Conservation (phyloP, 768 basidiomycete species). For the Antrodiella citrinella region DNA sequence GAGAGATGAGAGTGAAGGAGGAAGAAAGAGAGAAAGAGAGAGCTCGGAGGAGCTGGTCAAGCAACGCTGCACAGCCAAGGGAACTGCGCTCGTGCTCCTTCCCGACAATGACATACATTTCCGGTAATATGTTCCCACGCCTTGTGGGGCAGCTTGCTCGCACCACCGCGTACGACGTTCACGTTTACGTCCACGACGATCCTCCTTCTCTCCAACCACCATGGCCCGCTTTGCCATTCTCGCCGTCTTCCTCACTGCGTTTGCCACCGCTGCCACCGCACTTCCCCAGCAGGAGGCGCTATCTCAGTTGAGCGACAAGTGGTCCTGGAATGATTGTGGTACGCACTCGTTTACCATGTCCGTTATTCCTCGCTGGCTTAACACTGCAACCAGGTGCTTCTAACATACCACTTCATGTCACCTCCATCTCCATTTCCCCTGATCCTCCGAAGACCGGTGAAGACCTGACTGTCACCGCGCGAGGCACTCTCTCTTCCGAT, state of each 20-base stretch:
- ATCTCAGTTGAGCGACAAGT: constrained; percentile 13
- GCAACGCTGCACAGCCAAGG: not conserved
- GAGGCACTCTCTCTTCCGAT: too few relatives aligned
- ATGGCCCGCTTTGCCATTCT: constrained; percentile 21
- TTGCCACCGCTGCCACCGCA: constrained; percentile 18
- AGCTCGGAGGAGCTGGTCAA: constrained; percentile 2
- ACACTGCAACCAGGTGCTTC: constrained; percentile 31
- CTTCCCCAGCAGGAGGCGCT: constrained; percentile 24
- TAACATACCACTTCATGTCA: constrained; percentile 46
- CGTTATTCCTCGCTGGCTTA: too few relatives aligned
- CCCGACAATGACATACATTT: too few relatives aligned
- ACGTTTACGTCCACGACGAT: not conserved
- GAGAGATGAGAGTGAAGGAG: not conserved
- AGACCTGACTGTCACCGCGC: constrained; percentile 79
- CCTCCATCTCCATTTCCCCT: constrained; percentile 68
- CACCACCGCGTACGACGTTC: not conserved
- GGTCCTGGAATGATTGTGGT: constrained; percentile 67
- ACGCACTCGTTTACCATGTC: constrained; percentile 19
- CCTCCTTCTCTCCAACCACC: not conserved
- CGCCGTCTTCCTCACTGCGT: constrained; percentile 19
- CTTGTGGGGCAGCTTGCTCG: not conserved
- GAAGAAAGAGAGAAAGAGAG: constrained; percentile 3
- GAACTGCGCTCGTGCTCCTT: not conserved
- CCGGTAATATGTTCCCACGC: constrained; percentile 2
- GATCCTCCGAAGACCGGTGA: constrained; percentile 88